Conservation (phyloP, 805 yeast species). For the Cyberlindnera xylosilytica region DNA sequence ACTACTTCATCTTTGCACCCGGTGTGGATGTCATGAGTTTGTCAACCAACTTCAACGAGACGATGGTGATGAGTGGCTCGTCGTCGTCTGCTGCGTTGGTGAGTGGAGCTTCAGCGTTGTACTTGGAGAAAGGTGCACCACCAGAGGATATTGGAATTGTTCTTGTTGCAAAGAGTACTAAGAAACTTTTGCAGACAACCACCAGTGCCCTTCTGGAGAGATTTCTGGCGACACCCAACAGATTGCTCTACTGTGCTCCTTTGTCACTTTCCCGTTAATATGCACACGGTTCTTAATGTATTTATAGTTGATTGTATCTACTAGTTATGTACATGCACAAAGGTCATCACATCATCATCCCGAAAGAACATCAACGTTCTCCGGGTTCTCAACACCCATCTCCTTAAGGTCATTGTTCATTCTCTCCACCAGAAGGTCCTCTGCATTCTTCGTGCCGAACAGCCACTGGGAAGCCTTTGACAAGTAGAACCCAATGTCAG, state of each 20-base stretch:
- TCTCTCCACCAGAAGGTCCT: constrained; percentile 24
- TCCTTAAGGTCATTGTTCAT: constrained; percentile 24
- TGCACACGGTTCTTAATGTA: background rate
- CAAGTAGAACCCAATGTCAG: constrained; percentile 22
- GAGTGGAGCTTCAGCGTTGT: constrained; percentile 56
- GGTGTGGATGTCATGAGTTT: constrained; percentile 68
- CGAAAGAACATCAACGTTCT: constrained; percentile 18
- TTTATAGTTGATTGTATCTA: too few relatives aligned
- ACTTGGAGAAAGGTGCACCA: constrained; percentile 49
- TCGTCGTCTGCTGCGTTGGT: constrained; percentile 78
- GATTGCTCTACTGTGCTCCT: constrained; percentile 13
- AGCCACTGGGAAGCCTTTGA: constrained; percentile 18
- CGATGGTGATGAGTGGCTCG: constrained; percentile 55
- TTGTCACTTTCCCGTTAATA: too few relatives aligned
- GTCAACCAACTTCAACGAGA: constrained; percentile 27
- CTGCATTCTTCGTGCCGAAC: constrained; percentile 24
- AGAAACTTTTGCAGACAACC: constrained; percentile 4
- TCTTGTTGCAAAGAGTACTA: constrained; percentile 42
- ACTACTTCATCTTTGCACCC: constrained; percentile 65
- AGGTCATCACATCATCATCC: too few relatives aligned
- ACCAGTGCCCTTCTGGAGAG: background rate
- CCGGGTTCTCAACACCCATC: constrained; percentile 26
- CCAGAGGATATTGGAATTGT: constrained; percentile 38
- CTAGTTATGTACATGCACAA: too few relatives aligned
- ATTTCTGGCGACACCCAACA: constrained; percentile 8